Conservation (phyloP, 148 eudicot genomes). For the Silene conica region DNA sequence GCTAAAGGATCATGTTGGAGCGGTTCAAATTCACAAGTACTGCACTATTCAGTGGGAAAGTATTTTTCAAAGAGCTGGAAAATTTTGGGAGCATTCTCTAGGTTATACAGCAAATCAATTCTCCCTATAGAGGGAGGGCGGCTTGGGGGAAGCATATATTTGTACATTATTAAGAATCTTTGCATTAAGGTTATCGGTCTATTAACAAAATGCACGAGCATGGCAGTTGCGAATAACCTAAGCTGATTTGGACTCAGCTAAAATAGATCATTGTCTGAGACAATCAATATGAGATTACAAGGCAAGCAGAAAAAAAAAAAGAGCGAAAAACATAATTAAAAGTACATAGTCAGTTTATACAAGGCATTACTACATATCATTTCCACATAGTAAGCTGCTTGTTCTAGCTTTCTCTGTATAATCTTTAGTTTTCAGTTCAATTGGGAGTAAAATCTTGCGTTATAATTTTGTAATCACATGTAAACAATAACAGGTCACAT, state of each 20-base stretch:
- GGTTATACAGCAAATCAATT: background rate
- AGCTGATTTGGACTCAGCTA: background rate
- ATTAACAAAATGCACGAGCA: background rate
- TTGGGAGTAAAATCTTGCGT: constrained; percentile 4
- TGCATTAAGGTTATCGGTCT: background rate
- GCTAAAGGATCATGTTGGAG: constrained; percentile 26
- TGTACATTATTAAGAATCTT: too few species aligned
- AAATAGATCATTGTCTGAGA: background rate
- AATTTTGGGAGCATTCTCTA: background rate
- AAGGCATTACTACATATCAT: constrained; percentile 13
- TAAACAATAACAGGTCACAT: constrained; percentile 15
- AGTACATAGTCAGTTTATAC: background rate
- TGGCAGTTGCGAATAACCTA: background rate
- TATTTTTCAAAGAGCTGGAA: constrained; percentile 15
- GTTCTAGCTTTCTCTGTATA: background rate
- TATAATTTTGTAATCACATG: constrained; percentile 19
- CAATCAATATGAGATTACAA: background rate
- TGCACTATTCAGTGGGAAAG: constrained; percentile 16
- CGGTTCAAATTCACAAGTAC: constrained; percentile 28
- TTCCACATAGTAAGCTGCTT: background rate
- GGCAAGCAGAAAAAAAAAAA: too few species aligned
- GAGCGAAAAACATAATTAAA: too few species aligned
- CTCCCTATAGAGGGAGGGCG: background rate
- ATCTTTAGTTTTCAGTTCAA: background rate
- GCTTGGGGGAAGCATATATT: background rate